Conservation (phyloP, 1,284 basidiomycete species). For the Bondarzewia mesenterica region DNA sequence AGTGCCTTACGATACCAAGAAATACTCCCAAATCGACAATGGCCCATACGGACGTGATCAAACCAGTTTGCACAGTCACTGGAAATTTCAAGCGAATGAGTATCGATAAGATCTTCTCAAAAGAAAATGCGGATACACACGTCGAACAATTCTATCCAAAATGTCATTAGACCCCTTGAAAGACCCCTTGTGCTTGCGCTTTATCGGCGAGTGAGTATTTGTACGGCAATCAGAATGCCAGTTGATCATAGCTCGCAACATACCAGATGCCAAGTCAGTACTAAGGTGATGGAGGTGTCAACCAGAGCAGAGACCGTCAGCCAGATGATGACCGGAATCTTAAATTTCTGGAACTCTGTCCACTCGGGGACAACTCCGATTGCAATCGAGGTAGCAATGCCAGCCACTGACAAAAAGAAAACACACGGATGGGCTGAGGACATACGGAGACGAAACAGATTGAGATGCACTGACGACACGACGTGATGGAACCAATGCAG, state of each 20-base stretch:
- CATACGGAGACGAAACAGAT: neutral
- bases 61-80: slow-evolving; percentile 23
- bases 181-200: slow-evolving; percentile 8
- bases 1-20: slow-evolving; percentile 12
- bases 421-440: too few species aligned
- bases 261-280: slow-evolving; percentile 21
- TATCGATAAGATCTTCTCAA: neutral
- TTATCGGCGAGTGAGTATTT: neutral
- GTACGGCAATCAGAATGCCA: neutral
- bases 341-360: slow-evolving; percentile 21
- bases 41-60: slow-evolving; percentile 19
- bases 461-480: slow-evolving; percentile 20
- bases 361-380: slow-evolving; percentile 22
- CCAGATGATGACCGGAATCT: slow-evolving; percentile 25
- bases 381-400: slow-evolving; percentile 25
- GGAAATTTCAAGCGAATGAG: neutral
- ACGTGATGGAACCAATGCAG: slow-evolving; percentile 20
- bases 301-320: slow-evolving; percentile 20
- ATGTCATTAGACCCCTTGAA: slow-evolving; percentile 9
- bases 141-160: slow-evolving; percentile 6
- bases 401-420: too few species aligned
- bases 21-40: slow-evolving; percentile 18
- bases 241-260: slow-evolving; percentile 3
- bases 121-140: slow-evolving; percentile 3
- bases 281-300: slow-evolving; percentile 22